A percentile compares a stretch with the other conserved stretches of the same genome.
phyloP scores from a whole-genome alignment of 495 filamentous ascomycete species.

The Cercophora samala region DNA sequence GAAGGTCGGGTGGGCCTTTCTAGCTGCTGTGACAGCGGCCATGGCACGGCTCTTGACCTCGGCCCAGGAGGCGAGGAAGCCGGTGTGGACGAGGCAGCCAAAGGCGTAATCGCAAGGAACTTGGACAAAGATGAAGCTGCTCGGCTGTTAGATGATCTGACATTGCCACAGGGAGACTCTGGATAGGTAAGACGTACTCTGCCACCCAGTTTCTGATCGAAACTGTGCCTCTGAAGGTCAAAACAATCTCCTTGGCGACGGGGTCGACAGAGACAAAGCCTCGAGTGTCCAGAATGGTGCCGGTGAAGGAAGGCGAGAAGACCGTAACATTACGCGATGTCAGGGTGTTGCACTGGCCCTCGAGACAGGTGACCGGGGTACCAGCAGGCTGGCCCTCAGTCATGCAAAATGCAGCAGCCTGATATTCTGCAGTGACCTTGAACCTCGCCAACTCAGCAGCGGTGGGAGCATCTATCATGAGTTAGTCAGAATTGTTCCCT shows the following conservation, averaged over 20 bases:
- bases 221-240: constrained; percentile 65
- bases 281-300: constrained; percentile 55
- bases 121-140: constrained; percentile 33
- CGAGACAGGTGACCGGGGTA: constrained; percentile 55
- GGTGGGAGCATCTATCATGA: constrained; percentile 21
- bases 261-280: constrained; percentile 69
- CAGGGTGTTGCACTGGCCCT: constrained; percentile 57
- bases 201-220: constrained; percentile 65
- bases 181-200: constrained; percentile 43
- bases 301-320: constrained; percentile 55
- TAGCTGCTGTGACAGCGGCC: constrained; percentile 28
- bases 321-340: constrained; percentile 51
- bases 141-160: constrained; percentile 12
- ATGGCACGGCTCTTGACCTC: constrained; percentile 30
- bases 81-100: constrained; percentile 39
- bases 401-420: constrained; percentile 67
- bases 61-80: constrained; percentile 40
- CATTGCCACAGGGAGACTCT: neutral
- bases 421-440: constrained; percentile 64
- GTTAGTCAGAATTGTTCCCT: neutral
- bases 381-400: constrained; percentile 45
- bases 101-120: constrained; percentile 31
- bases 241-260: constrained; percentile 58
- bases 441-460: constrained; percentile 47
- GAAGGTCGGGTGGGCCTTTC: constrained; percentile 46